Evolutionary conservation across 495 filamentous ascomycete genomes (phyloP), one percentile per base, ranked within the genome.

Genomic region (Hypoxylon lienhwacheense): DNA sequence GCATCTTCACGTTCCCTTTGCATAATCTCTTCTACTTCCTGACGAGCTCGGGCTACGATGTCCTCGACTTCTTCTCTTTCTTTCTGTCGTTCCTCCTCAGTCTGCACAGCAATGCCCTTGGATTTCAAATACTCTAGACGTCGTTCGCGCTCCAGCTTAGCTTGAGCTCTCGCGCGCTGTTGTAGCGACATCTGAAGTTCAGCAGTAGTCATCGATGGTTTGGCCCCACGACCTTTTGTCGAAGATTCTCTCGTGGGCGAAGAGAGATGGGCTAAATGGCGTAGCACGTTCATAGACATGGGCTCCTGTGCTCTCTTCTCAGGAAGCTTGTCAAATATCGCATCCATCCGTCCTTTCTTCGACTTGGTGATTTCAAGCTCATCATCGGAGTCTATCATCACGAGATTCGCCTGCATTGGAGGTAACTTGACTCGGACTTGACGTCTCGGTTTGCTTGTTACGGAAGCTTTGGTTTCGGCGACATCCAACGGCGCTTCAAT

Each of bases 41-140:
- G 75, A 31, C 91, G 78, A 15, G 91, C 93, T 56, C 85, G 89
- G 20, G 91, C 86, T 24, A 98, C 76, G 28, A 97, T 76, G 57
- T 96, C 84, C 54, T 97, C 95, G 15, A 96, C 81, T 50, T 91
- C 82, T 19, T 85, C 83, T 64, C 82, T 59, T 65, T 92, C 86
- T 8, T 83, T 82, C 55, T 87, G 85, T 49, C 88, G 78, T 59
- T 99, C 91, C 67, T 96, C 93, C 3, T 84, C 81, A 1, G 89
- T 96, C 58, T 88, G 86, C n/a, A 97, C 75, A 32, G 87, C 73
- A 11, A 97, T 77, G 22, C 93, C 93, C 65, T 85, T 88, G 14
- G 85, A 83, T 46, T 80, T 78, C 17, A 97, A 75, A 51, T 86
- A 81, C 51, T 88, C 82, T 11, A 97, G 79, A 48, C 85, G 85